Evolutionary conservation across 306 rosid species (phyloP).

Genomic region (Inga laurina): DNA sequence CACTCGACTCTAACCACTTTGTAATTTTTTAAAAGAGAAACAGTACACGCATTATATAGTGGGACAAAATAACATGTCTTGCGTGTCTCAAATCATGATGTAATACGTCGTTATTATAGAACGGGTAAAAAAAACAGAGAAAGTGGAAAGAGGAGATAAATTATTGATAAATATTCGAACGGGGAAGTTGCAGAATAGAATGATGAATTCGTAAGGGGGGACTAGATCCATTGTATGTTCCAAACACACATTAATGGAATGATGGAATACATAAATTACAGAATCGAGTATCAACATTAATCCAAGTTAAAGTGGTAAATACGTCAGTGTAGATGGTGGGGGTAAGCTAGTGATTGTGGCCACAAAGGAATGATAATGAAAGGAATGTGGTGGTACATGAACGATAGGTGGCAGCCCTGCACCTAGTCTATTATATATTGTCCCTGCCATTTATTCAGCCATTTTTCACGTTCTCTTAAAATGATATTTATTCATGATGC

Average conservation of each 20-base stretch:
- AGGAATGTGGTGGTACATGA: neutral
- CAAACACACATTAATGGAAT: neutral
- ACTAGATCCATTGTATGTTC: neutral
- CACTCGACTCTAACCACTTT: neutral
- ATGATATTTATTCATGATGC: neutral
- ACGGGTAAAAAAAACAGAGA: neutral
- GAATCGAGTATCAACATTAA: neutral
- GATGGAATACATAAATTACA: neutral
- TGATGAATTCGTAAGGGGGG: neutral
- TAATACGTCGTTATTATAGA: conserved; percentile 23
- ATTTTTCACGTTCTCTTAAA: neutral
- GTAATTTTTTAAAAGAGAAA: neutral
- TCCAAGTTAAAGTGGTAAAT: neutral
- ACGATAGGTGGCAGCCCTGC: neutral
- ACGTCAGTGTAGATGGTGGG: neutral
- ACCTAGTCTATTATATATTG: neutral
- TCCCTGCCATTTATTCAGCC: neutral
- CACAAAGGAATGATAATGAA: neutral
- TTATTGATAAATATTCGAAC: neutral
- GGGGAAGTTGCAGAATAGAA: conserved; percentile 24
- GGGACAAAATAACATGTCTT: neutral
- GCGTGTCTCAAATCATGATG: conserved; percentile 7
- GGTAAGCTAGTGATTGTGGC: neutral
- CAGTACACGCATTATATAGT: neutral
- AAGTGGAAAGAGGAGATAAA: neutral